Evolutionary conservation across 805 yeast genomes (phyloP), one percentile per base, ranked within the genome.

Genomic region (Candida boleticola): DNA sequence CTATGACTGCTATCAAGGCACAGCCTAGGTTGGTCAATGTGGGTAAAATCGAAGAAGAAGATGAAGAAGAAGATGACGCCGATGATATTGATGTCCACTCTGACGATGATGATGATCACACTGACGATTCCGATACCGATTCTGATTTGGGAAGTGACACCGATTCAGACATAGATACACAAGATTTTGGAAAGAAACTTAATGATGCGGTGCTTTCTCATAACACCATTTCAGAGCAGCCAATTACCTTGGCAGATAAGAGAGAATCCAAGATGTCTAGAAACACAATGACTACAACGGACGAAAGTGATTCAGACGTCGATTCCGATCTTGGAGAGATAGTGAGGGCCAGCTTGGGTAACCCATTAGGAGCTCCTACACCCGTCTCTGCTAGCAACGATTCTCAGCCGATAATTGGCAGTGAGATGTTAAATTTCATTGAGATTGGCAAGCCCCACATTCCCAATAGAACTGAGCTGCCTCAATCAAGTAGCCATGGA

Each of bases 1-100:
- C 83, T 29, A 83, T 83, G 56, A 85, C 89, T 0, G 95, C 93
- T 2, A 83, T 85, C 43, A 76, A 83, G 45, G 93, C 86, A 2
- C 80, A 76, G 54, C 93, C 95, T 1, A 74, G 76, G 50, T 67
- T 87, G 46, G 84, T 87, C n/a, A 73, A 74, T 40, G 75, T 80
- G 31, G 76, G 60, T 39, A 65, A 66, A 45, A 73, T 70, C 41
- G 74, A 69, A 34, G 76, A 70, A 50, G 74, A 66, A 36, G 67
- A 65, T 10, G 73, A 66, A 45, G 68, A 61, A 19, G 59, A 51
- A 19, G 57, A 53, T 3, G 62, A 55, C 0, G 59, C 53, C 2
- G 57, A 50, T 3, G 58, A 53, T 14, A 65, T 50, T 5, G 64
- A 55, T 30, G 34, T 16, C 4, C 22, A 37, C 11, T 17, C n/a